A percentile compares a stretch with the other conserved stretches of the same genome.
phyloP scores from a whole-genome alignment of 2,329 filamentous ascomycete species.

The Nannizzia gypsea region DNA sequence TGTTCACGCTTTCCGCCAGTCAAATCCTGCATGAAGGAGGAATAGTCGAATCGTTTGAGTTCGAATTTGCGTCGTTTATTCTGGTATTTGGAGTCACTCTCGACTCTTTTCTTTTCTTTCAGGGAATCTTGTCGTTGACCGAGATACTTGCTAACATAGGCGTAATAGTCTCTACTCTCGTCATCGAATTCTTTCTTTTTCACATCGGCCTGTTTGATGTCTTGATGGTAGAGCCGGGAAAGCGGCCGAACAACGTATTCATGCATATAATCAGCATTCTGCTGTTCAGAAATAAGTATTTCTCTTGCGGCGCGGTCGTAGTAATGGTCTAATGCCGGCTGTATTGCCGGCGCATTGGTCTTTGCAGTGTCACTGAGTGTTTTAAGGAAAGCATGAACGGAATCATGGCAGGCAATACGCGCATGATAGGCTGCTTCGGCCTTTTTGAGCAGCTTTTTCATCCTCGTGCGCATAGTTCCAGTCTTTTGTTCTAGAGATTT shows the following conservation, averaged over 20 bases:
- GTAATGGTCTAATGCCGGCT: conserved; percentile 92
- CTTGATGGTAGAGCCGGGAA: conserved; percentile 78
- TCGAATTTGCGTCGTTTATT: conserved; percentile 89
- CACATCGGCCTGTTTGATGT: conserved; percentile 93
- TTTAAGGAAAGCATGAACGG: conserved; percentile 70
- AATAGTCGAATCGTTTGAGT: conserved; percentile 95
- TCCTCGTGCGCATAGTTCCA: conserved; percentile 79
- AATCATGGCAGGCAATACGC: conserved; percentile 74
- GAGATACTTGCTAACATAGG: conserved; percentile 89
- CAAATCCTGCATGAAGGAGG: conserved; percentile 97
- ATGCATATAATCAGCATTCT: conserved; percentile 74
- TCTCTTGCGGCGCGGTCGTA: conserved; percentile 94
- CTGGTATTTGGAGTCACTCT: conserved; percentile 95
- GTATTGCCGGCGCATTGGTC: conserved; percentile 92
- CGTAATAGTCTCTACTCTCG: conserved; percentile 96
- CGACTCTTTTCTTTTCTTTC: conserved; percentile 91
- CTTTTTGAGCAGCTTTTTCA: conserved; percentile 91
- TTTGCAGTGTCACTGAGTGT: conserved; percentile 75
- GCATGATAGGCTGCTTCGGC: conserved; percentile 79
- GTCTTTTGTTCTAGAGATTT: conserved; percentile 95
- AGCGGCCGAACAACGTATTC: conserved; percentile 92
- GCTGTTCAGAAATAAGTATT: conserved; percentile 74
- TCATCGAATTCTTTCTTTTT: conserved; percentile 98
- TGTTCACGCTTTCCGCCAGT: conserved; percentile 98
- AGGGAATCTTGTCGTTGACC: conserved; percentile 89